Conservation (phyloP, 352 stramenopile genomes). For the Phytophthora aleatoria region DNA sequence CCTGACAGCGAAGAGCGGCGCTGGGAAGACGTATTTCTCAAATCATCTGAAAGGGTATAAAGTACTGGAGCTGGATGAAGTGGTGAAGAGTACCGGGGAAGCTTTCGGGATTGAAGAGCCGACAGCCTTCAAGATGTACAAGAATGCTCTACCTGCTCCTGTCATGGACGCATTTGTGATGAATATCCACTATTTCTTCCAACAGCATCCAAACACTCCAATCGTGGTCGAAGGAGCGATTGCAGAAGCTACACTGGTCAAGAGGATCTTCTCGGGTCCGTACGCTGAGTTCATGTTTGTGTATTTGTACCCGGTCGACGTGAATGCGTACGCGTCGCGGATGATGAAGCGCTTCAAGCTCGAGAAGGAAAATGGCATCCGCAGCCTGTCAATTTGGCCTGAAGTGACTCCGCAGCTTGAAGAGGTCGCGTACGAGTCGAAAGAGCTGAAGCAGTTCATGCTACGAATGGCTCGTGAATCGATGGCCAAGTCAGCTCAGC, state of each 20-base stretch:
- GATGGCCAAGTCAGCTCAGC: slow-evolving; percentile 8
- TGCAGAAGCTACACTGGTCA: slow-evolving; percentile 17
- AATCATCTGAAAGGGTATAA: slow-evolving; percentile 6
- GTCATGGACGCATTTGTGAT: slow-evolving; percentile 11
- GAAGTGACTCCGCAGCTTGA: slow-evolving; percentile 17
- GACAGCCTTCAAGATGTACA: slow-evolving; percentile 14
- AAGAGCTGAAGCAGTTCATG: slow-evolving; percentile 18
- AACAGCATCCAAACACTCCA: not conserved
- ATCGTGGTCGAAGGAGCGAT: slow-evolving; percentile 20
- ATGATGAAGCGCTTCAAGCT: slow-evolving; percentile 22
- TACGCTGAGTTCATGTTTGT: slow-evolving; percentile 21
- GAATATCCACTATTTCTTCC: slow-evolving; percentile 15
- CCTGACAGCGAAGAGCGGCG: slow-evolving; percentile 14
- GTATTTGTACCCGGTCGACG: slow-evolving; percentile 19
- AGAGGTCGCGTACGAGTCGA: slow-evolving; percentile 1
- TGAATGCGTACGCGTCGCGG: slow-evolving; percentile 8
- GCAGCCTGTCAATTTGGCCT: slow-evolving; percentile 15
- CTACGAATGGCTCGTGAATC: slow-evolving; percentile 12
- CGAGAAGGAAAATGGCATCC: slow-evolving; percentile 11
- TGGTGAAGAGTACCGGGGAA: not conserved
- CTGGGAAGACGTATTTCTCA: slow-evolving; percentile 20
- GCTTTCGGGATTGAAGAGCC: slow-evolving; percentile 8
- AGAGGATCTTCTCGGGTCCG: slow-evolving; percentile 10
- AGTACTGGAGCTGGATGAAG: slow-evolving; percentile 20
- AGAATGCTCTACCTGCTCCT: slow-evolving; percentile 9